A percentile compares a stretch with the other conserved stretches of the same genome.
Conservation (phyloP, 305 asterid genomes). For the Withania somnifera region DNA sequence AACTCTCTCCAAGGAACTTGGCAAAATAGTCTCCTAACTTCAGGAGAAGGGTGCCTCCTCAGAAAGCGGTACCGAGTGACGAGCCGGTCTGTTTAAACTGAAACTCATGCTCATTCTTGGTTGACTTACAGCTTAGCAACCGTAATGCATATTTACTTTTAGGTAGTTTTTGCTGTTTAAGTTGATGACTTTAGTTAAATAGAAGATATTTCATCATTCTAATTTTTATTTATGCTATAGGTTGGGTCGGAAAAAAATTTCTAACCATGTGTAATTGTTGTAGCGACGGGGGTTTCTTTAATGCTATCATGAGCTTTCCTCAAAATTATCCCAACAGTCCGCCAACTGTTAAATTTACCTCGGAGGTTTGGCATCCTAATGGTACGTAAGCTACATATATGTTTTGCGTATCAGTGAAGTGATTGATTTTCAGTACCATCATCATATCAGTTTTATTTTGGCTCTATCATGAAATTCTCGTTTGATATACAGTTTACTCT, state of each 20-base stretch:
- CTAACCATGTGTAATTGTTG: constrained; percentile 8
- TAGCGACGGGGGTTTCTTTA: constrained; percentile 99
- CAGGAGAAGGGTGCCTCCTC: background rate
- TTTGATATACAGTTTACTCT: constrained; percentile 49
- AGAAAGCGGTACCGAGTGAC: background rate
- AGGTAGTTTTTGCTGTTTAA: background rate
- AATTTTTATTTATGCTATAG: background rate
- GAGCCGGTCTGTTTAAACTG: background rate
- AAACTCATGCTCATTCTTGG: background rate
- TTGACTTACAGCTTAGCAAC: background rate
- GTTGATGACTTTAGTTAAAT: background rate
- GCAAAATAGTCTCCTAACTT: background rate
- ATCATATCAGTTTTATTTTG: background rate
- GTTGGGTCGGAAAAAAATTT: background rate
- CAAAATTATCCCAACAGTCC: constrained; percentile 92
- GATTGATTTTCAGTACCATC: background rate
- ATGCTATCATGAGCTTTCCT: constrained; percentile 95
- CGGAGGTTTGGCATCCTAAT: constrained; percentile 99
- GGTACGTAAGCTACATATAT: constrained; percentile 35
- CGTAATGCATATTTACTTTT: background rate
- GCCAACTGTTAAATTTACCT: constrained; percentile 86
- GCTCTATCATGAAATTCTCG: background rate
- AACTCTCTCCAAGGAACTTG: background rate
- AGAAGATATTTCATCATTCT: background rate
- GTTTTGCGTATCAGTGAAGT: background rate